phyloP scores from a whole-genome alignment of 495 filamentous ascomycete genomes.

The Neurospora pannonica region DNA sequence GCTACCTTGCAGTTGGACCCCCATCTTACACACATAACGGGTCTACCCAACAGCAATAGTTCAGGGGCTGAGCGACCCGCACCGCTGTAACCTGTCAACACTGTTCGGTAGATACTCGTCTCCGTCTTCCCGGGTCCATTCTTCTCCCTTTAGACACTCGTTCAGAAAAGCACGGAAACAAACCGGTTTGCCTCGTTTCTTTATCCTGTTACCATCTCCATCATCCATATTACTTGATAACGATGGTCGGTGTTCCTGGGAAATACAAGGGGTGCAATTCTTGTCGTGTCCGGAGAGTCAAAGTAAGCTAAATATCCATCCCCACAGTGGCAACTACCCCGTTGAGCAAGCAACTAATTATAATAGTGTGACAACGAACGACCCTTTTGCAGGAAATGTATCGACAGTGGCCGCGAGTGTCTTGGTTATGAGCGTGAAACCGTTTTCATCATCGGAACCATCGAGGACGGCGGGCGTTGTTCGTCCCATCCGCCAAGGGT shows the following conservation, averaged over 20 bases:
- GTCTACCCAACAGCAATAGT: background rate
- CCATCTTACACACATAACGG: background rate
- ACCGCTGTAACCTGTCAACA: background rate
- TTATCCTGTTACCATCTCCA: background rate
- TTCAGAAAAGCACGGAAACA: background rate
- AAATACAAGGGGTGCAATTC: conserved; percentile 42
- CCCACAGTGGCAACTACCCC: background rate
- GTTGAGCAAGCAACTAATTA: background rate
- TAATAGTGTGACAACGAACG: conserved; percentile 48
- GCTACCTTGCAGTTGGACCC: background rate
- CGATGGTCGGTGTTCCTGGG: conserved; percentile 32
- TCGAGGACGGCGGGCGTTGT: conserved; percentile 34
- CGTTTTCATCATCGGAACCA: conserved; percentile 40
- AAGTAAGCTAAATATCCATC: conserved; percentile 9
- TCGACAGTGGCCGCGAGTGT: conserved; percentile 53
- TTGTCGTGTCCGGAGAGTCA: conserved; percentile 32
- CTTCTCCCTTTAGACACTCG: background rate
- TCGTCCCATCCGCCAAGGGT: conserved; percentile 38
- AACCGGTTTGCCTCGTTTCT: background rate
- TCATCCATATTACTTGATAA: background rate
- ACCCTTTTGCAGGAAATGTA: conserved; percentile 54
- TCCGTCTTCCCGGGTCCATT: background rate
- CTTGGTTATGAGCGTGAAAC: conserved; percentile 50
- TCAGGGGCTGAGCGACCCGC: background rate
- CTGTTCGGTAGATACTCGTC: background rate